phyloP scores from a whole-genome alignment of 371 early-diverging fungal genomes.

The Sporodiniella umbellata region DNA sequence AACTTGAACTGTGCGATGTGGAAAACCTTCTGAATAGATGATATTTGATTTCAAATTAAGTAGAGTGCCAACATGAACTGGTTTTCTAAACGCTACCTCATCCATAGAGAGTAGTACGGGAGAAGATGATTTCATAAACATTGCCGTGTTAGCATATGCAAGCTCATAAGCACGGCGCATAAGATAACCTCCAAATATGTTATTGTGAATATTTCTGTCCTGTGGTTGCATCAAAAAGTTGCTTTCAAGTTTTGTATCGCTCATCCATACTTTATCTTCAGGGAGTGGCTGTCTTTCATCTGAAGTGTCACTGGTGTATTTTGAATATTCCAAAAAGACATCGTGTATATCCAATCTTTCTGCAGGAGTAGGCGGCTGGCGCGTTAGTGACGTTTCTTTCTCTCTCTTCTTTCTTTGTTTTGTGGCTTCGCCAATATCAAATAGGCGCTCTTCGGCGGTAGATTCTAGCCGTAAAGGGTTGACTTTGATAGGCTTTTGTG shows the following conservation, averaged over 20 bases:
- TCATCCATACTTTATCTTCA: constrained; percentile 81
- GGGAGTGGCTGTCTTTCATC: constrained; percentile 26
- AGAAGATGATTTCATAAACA: constrained; percentile 52
- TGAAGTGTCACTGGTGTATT: constrained; percentile 22
- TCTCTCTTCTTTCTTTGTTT: constrained; percentile 70
- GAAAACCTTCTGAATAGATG: constrained; percentile 51
- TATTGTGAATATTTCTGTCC: constrained; percentile 90
- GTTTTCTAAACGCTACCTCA: constrained; percentile 81
- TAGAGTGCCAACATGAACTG: constrained; percentile 84
- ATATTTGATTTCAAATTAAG: constrained; percentile 70
- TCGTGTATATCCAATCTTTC: constrained; percentile 84
- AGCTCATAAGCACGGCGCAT: constrained; percentile 82
- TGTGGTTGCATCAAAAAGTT: constrained; percentile 77
- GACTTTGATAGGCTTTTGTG: constrained; percentile 70
- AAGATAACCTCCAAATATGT: constrained; percentile 86
- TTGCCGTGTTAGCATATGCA: constrained; percentile 68
- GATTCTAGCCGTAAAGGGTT: constrained; percentile 73
- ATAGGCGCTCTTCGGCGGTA: constrained; percentile 78
- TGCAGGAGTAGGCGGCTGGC: constrained; percentile 77
- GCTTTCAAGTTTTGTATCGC: constrained; percentile 73
- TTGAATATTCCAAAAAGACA: constrained; percentile 66
- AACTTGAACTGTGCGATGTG: constrained; percentile 65
- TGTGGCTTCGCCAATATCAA: constrained; percentile 69
- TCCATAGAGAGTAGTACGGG: constrained; percentile 72
- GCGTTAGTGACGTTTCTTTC: constrained; percentile 56